Conservation (phyloP, 805 yeast genomes). For the Myxozyma neotropica region DNA sequence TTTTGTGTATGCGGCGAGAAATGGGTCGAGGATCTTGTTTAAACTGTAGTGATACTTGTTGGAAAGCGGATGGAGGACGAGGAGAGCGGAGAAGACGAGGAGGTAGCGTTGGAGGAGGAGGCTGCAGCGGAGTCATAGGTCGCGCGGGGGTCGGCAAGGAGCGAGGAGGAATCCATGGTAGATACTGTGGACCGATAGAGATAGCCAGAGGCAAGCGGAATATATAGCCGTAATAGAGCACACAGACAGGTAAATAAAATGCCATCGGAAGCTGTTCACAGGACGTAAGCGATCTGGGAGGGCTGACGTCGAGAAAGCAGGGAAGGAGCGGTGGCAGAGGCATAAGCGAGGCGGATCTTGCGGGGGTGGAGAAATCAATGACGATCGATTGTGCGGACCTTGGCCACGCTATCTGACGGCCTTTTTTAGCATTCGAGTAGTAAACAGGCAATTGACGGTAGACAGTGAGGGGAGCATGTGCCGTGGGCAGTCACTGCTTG, state of each 20-base stretch:
- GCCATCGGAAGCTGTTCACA: conserved; percentile 1
- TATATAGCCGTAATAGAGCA: neutral
- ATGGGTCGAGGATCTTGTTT: conserved; percentile 60
- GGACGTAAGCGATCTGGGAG: neutral
- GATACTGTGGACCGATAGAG: neutral
- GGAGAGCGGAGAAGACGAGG: neutral
- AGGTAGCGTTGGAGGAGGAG: neutral
- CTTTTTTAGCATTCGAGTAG: neutral
- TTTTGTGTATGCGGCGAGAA: conserved; percentile 51
- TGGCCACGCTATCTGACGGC: neutral
- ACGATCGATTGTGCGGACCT: neutral
- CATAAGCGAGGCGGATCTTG: neutral
- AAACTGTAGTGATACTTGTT: conserved; percentile 1
- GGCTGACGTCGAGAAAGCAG: neutral
- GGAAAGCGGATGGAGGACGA: conserved; percentile 46
- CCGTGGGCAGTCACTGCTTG: too few relatives aligned
- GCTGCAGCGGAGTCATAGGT: neutral
- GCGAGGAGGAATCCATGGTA: neutral
- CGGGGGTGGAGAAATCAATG: neutral
- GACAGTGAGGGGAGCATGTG: too few relatives aligned
- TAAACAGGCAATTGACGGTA: too few relatives aligned
- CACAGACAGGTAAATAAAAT: neutral
- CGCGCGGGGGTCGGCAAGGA: neutral
- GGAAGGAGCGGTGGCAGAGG: too few relatives aligned
- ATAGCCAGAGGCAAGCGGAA: neutral